Conservation (phyloP, 1,139 yeast species). For the Diutina neorugosa region DNA sequence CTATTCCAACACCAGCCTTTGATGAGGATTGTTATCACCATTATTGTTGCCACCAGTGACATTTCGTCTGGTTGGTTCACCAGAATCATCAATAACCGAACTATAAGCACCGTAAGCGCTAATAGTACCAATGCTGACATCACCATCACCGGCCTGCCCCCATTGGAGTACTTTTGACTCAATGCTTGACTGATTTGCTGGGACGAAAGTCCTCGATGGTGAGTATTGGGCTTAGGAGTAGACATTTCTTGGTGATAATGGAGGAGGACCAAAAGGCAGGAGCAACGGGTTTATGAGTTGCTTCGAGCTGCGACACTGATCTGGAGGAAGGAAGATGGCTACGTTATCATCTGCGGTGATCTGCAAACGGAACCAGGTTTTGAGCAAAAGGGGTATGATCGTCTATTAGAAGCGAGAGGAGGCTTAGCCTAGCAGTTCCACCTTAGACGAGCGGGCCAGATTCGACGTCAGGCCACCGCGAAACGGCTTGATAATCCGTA, state of each 20-base stretch:
- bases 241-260: background rate
- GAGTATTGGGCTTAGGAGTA: background rate
- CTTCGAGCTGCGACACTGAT: too few relatives aligned
- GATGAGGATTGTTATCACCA: background rate
- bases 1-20: background rate
- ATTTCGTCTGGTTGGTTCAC: background rate
- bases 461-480: background rate
- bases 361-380: background rate
- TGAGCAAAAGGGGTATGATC: background rate
- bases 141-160: background rate
- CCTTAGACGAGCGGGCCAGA: background rate
- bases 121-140: background rate
- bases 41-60: too few relatives aligned
- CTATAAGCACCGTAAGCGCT: background rate
- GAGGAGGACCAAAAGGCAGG: too few relatives aligned
- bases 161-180: background rate
- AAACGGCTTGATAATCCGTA: conserved; percentile 53
- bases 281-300: too few relatives aligned
- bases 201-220: background rate
- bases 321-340: background rate
- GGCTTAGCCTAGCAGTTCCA: background rate
- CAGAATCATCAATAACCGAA: background rate
- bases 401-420: background rate
- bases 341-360: background rate
- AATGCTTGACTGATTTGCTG: background rate